Percentiles rank a stretch among this genome's conserved stretches.
Conservation (phyloP, 1,139 yeast species). For the Arxiozyma telluris region DNA sequence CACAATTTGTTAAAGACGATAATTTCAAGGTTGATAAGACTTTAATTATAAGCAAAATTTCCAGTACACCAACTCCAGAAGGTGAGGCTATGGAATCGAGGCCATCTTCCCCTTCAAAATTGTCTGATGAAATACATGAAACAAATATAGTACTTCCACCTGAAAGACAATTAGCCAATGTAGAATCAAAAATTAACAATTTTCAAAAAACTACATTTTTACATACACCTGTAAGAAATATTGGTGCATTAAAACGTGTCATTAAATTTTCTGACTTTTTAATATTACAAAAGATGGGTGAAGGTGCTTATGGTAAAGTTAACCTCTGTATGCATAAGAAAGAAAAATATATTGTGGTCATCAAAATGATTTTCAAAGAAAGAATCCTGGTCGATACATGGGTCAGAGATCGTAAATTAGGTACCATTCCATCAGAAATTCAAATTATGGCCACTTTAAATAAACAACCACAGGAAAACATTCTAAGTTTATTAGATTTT, state of each 20-base stretch:
- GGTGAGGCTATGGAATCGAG: not conserved
- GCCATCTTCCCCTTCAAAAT: not conserved
- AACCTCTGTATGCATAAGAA: constrained; percentile 63
- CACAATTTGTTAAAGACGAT: constrained; percentile 25
- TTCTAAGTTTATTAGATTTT: constrained; percentile 74
- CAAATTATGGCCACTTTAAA: constrained; percentile 79
- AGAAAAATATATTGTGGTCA: constrained; percentile 52
- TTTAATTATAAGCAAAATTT: constrained; percentile 21
- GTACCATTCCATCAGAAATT: constrained; percentile 91
- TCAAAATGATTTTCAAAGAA: constrained; percentile 86
- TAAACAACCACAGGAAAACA: constrained; percentile 74
- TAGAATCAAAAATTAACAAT: too few relatives aligned
- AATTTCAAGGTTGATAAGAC: constrained; percentile 26
- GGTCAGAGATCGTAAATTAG: constrained; percentile 85
- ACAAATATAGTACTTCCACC: not conserved
- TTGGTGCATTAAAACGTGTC: constrained; percentile 53
- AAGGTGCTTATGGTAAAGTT: constrained; percentile 95
- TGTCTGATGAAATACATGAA: not conserved
- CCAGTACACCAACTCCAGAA: constrained; percentile 12
- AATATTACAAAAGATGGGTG: constrained; percentile 74
- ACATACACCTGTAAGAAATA: constrained; percentile 21
- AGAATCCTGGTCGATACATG: constrained; percentile 92
- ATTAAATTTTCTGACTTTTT: constrained; percentile 65
- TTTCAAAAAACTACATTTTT: constrained; percentile 11
- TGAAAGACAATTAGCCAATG: not conserved